phyloP scores from a whole-genome alignment of 345 rosid species.

The Noccaea caerulescens region DNA sequence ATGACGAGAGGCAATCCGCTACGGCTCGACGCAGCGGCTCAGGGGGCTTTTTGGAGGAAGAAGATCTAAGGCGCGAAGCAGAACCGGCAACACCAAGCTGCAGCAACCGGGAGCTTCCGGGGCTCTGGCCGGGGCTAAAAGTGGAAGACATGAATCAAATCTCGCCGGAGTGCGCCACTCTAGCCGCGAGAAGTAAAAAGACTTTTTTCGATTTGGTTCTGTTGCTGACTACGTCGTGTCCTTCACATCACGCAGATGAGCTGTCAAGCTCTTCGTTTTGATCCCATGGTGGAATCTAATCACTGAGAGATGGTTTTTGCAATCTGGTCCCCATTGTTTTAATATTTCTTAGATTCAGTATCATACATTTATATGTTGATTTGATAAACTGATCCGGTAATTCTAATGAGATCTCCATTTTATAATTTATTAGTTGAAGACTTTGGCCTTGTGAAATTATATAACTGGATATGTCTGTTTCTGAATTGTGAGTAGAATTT shows the following conservation, averaged over 20 bases:
- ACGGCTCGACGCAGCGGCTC: conserved; percentile 95
- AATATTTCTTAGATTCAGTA: background rate
- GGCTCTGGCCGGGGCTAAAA: conserved; percentile 72
- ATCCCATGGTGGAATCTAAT: conserved; percentile 38
- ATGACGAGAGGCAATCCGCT: conserved; percentile 79
- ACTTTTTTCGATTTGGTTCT: conserved; percentile 33
- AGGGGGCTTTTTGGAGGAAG: conserved; percentile 80
- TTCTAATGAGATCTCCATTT: background rate
- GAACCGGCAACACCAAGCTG: conserved; percentile 53
- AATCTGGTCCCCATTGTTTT: conserved; percentile 22
- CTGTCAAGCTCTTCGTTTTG: conserved; percentile 43
- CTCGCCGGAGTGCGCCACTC: conserved; percentile 44
- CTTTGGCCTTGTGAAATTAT: background rate
- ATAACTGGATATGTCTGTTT: background rate
- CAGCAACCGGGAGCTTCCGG: conserved; percentile 69
- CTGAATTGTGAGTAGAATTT: background rate
- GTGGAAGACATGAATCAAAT: conserved; percentile 45
- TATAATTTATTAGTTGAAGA: background rate
- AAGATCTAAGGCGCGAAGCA: conserved; percentile 83
- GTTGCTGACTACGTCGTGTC: conserved; percentile 42
- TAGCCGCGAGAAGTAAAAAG: conserved; percentile 35
- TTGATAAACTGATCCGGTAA: background rate
- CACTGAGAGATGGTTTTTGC: conserved; percentile 28
- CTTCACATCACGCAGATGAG: conserved; percentile 43
- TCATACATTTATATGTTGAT: background rate